These are phyloP conservation scores for Aspergillus caelatus DNA, from an alignment of 2,329 filamentous ascomycete genomes.

Conservation along the genomic window DNA sequence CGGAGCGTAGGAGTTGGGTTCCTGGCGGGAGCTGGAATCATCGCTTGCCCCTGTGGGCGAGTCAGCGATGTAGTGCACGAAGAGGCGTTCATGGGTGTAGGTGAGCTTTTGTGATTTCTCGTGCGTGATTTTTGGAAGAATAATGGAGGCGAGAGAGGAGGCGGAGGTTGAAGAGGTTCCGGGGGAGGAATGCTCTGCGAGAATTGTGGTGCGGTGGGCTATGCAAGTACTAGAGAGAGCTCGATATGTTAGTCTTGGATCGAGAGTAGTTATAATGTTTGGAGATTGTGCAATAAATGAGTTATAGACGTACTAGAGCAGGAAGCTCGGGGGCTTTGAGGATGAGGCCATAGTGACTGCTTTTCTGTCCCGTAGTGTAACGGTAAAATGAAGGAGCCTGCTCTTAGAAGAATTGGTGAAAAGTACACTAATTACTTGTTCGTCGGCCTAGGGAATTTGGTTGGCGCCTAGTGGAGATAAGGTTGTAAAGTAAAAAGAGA, in stretches of 20 bases:
- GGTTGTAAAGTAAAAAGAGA: background rate
- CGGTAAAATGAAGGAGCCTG: background rate
- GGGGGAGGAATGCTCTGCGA: constrained; percentile 87
- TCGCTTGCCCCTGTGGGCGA: constrained; percentile 64
- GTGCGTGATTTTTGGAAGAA: constrained; percentile 94
- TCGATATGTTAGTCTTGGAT: constrained; percentile 11
- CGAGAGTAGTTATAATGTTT: background rate
- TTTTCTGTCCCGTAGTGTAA: background rate
- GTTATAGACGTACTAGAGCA: constrained; percentile 68
- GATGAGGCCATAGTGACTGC: constrained; percentile 67
- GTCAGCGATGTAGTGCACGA: constrained; percentile 94
- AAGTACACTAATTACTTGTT: background rate
- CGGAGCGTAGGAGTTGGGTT: constrained; percentile 68
- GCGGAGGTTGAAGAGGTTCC: constrained; percentile 81
- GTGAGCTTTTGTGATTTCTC: constrained; percentile 80
- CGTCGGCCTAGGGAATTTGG: background rate
- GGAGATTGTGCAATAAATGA: constrained; percentile 14
- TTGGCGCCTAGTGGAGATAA: background rate
- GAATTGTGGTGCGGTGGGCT: constrained; percentile 88
- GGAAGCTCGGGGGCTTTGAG: constrained; percentile 65
- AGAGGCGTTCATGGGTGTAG: constrained; percentile 86
- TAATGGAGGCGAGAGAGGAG: constrained; percentile 85
- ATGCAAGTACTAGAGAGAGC: constrained; percentile 74
- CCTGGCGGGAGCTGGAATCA: constrained; percentile 29
- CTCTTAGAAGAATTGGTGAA: background rate